Base-by-base conservation (phyloP, 2,329 filamentous ascomycete genomes). In the Nectriaceae sp. region DNA sequence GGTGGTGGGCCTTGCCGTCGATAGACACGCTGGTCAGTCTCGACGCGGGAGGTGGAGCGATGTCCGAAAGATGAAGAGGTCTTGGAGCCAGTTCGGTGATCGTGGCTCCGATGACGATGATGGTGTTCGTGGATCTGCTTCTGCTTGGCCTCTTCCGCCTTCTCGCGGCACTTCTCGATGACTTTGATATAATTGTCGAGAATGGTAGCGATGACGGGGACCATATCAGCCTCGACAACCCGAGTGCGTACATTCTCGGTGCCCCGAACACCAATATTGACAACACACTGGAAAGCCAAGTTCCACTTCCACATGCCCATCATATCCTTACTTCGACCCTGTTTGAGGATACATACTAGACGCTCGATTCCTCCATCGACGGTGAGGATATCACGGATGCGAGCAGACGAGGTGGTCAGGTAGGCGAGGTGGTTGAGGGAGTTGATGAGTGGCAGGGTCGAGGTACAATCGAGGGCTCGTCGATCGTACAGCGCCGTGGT, bases 261-360 rank as follows among this genome's bases (percentile, higher is more conserved):
- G 51, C 94, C 94, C 60, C 94, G 84, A 51, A 99, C 93, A 48
- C 94, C 94, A 66, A 99, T 97, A 71, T 99, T 99, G 68, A 99
- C 94, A 56, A 97, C 92, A 70, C 94, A 99, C 72, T 97, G 94
- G 70, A 99, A 99, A 44, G 94, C 94, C 54, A 99, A 80, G 66
- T 97, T 99, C 94, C 94, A 99, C 74, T 97, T 97, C 94, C 94
- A 99, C 89, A 96, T 96, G 70, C 97, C 93, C 93, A 97, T 97
- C 85, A 97, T 88, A 69, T 99, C 93, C 72, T 92, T 95, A 74
- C 90, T 97, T 67, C 94, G 83, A 55, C 94, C 94, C 72, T 96
- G 90, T 73, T 99, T 99, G 70, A 99, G 83, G 66, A 99, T 97
- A 80, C 91, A 97, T 68, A 99, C 90, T 60, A 99, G 78, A 57